Evolutionary conservation across 2,329 filamentous ascomycete species (phyloP), one percentile per base, ranked within the genome.

Genomic region (Alternaria triticimaculans): DNA sequence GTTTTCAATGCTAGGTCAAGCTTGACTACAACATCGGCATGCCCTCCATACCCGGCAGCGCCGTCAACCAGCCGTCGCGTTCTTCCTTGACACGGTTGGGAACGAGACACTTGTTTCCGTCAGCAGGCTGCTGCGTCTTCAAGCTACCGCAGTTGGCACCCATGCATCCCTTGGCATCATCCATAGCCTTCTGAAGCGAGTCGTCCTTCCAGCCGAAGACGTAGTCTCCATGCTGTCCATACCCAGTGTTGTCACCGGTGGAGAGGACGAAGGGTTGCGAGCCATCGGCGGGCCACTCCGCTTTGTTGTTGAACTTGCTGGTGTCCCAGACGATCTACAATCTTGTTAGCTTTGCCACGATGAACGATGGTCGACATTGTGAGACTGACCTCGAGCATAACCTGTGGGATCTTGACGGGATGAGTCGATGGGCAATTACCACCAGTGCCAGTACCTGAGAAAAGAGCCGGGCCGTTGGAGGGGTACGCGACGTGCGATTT

Each of bases 401-500:
- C 71, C 72, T 84, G 82, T 6, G 82, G 83, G 61, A 84, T 84
- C 20, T 79, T 76, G 21, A 84, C 77, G 0, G 82, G 82, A 72
- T 83, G 82, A 0, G 78, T 81, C 0, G 80, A 72, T 0, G 82
- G 82, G 62, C 82, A 84, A 12, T 72, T 65, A 14, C 82, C 82
- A 21, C 72, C 72, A 3, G 66, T 66, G 28, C 67, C 66, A 49
- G 65, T 67, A 54, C 67, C 69, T 30, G 70, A 67, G 61, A 76
- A 76, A 1, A 57, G 8, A 12, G 69, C 66, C 12, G 74, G 73
- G 1, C 74, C 75, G 20, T 65, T 75, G 25, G 67, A 73, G 1
- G 82, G 82, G 58, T 83, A 84, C 7, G 82, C 76, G 14, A 83
- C 80, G 67, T 84, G 88, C 64, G 82, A 82, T 78, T 84, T 84